Evolutionary conservation across 306 rosid species (phyloP).

Genomic region (Sicyos baderoa): DNA sequence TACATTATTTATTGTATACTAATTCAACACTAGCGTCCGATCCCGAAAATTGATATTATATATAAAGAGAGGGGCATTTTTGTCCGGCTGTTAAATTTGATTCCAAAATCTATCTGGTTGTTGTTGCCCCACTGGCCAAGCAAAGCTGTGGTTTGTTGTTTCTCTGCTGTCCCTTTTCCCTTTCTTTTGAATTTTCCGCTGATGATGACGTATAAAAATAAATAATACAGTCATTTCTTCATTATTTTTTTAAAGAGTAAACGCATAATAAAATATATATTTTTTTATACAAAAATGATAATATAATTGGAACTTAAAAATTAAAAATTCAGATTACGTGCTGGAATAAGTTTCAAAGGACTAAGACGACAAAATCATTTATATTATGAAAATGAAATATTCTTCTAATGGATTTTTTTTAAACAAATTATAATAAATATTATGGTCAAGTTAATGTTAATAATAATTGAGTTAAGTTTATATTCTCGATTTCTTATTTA

Average conservation of each 20-base stretch:
- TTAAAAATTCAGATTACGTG: conserved; percentile 1
- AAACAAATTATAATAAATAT: not conserved
- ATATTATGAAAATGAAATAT: not conserved
- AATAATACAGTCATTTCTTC: not conserved
- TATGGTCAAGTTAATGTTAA: not conserved
- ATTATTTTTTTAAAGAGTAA: not conserved
- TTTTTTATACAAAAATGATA: not conserved
- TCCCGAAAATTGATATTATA: no score
- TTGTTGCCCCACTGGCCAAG: not conserved
- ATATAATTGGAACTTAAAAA: not conserved
- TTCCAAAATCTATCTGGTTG: not conserved
- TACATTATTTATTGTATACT: no score
- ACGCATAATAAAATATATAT: not conserved
- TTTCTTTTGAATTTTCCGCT: not conserved
- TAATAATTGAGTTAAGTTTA: not conserved
- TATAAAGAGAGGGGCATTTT: no score
- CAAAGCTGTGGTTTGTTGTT: conserved; percentile 13
- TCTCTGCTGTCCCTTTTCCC: conserved; percentile 9
- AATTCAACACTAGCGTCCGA: no score
- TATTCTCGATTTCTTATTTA: not conserved
- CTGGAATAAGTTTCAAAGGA: not conserved
- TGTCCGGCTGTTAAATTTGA: no score
- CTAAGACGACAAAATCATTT: not conserved
- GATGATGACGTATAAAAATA: not conserved
- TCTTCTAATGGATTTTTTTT: not conserved